Evolutionary conservation across 163 green algal genomes (phyloP).

Genomic region (Volvox carteri): DNA sequence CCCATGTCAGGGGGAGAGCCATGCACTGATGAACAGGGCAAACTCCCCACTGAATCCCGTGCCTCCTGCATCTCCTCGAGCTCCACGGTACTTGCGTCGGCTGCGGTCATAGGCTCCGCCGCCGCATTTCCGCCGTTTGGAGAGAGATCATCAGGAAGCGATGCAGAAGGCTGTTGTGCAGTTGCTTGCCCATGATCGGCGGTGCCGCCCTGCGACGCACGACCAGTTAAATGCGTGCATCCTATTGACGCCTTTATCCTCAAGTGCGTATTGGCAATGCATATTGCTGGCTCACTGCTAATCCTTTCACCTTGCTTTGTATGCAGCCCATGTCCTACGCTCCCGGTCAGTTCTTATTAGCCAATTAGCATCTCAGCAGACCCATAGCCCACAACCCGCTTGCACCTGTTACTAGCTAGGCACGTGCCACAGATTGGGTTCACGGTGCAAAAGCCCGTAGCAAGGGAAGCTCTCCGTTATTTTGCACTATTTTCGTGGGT

Average conservation of each 20-base stretch:
- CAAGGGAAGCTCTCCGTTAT: too few species aligned
- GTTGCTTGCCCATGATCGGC: conserved; percentile 12
- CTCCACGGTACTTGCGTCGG: conserved; percentile 16
- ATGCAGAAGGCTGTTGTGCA: background rate
- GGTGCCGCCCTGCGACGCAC: background rate
- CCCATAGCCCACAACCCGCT: background rate
- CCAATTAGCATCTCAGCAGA: background rate
- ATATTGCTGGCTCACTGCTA: background rate
- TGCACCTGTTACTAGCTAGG: background rate
- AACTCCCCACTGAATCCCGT: conserved; percentile 20
- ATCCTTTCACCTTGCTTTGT: conserved; percentile 13
- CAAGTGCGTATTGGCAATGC: too few species aligned
- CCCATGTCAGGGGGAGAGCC: background rate
- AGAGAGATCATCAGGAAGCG: background rate
- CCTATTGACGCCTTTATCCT: too few species aligned
- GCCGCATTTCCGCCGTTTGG: background rate
- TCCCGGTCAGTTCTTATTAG: background rate
- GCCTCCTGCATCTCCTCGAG: conserved; percentile 41
- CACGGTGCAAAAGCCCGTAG: too few species aligned
- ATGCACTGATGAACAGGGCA: conserved; percentile 24
- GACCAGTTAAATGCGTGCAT: too few species aligned
- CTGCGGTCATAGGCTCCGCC: background rate
- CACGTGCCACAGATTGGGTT: background rate
- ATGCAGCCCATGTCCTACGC: conserved; percentile 34
- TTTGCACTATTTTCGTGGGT: background rate